phyloP scores from a whole-genome alignment of 1,139 yeast species.

The Geotrichum phurueaensis region DNA sequence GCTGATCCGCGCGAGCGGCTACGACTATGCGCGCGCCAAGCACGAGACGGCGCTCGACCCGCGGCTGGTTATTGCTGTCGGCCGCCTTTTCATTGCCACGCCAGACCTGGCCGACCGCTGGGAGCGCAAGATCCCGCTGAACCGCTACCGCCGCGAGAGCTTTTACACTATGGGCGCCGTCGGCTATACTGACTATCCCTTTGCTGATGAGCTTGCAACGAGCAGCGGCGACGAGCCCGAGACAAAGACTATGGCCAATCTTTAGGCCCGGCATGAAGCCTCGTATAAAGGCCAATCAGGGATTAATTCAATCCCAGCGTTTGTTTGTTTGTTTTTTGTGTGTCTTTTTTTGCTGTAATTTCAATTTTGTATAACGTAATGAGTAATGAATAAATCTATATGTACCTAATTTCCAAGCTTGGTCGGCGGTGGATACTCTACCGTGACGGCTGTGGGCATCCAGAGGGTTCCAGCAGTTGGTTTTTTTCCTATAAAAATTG shows the following conservation, averaged over 20 bases:
- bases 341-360: too few relatives aligned
- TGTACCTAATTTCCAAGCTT: too few relatives aligned
- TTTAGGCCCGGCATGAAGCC: background rate
- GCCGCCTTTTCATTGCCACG: conserved; percentile 46
- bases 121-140: conserved; percentile 38
- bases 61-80: conserved; percentile 40
- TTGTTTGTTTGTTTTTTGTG: too few relatives aligned
- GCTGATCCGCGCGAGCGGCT: conserved; percentile 45
- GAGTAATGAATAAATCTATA: too few relatives aligned
- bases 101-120: conserved; percentile 49
- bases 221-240: background rate
- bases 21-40: conserved; percentile 25
- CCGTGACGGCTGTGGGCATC: too few relatives aligned
- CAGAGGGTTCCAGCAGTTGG: too few relatives aligned
- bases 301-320: too few relatives aligned
- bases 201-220: background rate
- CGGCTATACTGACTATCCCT: conserved; percentile 18
- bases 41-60: conserved; percentile 29
- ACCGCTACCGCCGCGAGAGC: conserved; percentile 36
- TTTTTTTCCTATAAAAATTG: too few relatives aligned
- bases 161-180: conserved; percentile 33
- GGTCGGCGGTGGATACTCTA: too few relatives aligned
- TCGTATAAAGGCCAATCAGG: too few relatives aligned
- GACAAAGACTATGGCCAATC: background rate
- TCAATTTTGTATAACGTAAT: too few relatives aligned